These are phyloP conservation scores for Lichtheimia ornata DNA, from an alignment of 371 early-diverging fungal genomes.

Conservation along the genomic window DNA sequence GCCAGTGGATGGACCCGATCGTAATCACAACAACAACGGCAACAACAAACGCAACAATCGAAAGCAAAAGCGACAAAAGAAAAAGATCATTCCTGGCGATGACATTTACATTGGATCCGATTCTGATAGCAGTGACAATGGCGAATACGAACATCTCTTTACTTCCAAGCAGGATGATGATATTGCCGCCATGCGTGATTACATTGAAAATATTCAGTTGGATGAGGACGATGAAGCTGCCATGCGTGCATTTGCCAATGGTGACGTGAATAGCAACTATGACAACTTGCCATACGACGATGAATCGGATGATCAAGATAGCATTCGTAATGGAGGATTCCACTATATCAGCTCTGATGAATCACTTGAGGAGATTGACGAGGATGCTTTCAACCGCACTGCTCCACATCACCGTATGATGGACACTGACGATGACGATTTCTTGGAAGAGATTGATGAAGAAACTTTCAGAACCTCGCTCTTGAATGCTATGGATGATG, in stretches of 20 bases:
- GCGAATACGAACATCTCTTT: slow-evolving; percentile 16
- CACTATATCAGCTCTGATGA: slow-evolving; percentile 25
- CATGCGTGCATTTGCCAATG: slow-evolving; percentile 16
- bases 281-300: slow-evolving; percentile 8
- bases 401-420: too few species aligned
- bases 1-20: background rate
- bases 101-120: slow-evolving; percentile 18
- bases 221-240: slow-evolving; percentile 11
- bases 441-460: slow-evolving; percentile 11
- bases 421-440: slow-evolving; percentile 14
- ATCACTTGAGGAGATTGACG: slow-evolving; percentile 21
- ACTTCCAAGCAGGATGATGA: slow-evolving; percentile 25
- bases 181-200: slow-evolving; percentile 38
- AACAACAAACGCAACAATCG: slow-evolving; percentile 4
- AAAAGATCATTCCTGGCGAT: slow-evolving; percentile 22
- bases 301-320: slow-evolving; percentile 19
- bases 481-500: slow-evolving; percentile 15
- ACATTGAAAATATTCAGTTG: slow-evolving; percentile 34
- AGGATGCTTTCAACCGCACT: slow-evolving; percentile 8
- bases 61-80: slow-evolving; percentile 12
- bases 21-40: background rate
- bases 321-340: slow-evolving; percentile 10
- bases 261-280: slow-evolving; percentile 7
- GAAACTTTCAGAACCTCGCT: slow-evolving; percentile 15
- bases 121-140: slow-evolving; percentile 14